Evolutionary conservation across 805 yeast species (phyloP).

Genomic region (Candida vaughaniae): DNA sequence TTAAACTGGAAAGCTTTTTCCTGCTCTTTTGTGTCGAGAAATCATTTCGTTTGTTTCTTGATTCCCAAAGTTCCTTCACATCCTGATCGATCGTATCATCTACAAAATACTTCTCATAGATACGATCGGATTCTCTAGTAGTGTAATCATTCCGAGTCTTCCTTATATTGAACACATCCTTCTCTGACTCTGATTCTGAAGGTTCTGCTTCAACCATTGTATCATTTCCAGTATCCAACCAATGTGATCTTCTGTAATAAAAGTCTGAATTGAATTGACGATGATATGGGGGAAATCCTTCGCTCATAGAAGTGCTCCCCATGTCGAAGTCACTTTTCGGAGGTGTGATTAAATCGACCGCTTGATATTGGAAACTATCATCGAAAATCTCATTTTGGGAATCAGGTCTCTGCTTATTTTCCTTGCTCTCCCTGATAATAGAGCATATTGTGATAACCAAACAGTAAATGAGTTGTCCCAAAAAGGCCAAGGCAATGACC

Average conservation of each 20-base stretch:
- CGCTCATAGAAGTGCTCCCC: too few relatives aligned
- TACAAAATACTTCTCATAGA: conserved; percentile 40
- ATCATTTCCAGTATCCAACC: not conserved
- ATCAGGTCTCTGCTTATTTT: not conserved
- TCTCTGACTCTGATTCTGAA: not conserved
- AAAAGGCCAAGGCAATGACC: conserved; percentile 28
- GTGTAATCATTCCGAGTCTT: conserved; percentile 48
- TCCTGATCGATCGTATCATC: conserved; percentile 50
- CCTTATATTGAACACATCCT: conserved; percentile 7
- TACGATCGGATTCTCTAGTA: conserved; percentile 59
- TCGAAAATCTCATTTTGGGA: too few relatives aligned
- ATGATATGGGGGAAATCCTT: too few relatives aligned
- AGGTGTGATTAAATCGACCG: too few relatives aligned
- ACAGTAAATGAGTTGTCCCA: conserved; percentile 28
- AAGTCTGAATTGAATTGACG: not conserved
- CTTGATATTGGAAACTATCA: too few relatives aligned
- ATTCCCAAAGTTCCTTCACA: conserved; percentile 51
- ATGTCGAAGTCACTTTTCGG: too few relatives aligned
- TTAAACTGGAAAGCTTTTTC: not conserved
- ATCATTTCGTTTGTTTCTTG: conserved; percentile 30
- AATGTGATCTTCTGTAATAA: not conserved
- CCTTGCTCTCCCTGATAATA: conserved; percentile 13
- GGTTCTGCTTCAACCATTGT: not conserved
- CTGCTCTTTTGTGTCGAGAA: not conserved
- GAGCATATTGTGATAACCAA: conserved; percentile 25